Conservation (phyloP, 1,284 basidiomycete species). For the Naganishia liquefaciens region DNA sequence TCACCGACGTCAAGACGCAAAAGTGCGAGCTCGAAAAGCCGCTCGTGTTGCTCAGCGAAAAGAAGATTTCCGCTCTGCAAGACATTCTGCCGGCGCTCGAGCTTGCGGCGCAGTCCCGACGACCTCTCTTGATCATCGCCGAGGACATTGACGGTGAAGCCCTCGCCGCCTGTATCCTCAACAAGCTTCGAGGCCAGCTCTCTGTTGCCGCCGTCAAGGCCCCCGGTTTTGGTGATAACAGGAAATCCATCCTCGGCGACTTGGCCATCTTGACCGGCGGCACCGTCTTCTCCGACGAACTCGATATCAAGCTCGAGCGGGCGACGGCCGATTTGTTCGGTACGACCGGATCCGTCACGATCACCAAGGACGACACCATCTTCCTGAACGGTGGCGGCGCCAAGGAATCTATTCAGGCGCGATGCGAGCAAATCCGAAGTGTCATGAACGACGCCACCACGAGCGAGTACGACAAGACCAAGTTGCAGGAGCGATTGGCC, state of each 20-base stretch:
- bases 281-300: slow-evolving; percentile 96
- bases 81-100: slow-evolving; percentile 96
- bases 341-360: slow-evolving; percentile 84
- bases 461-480: slow-evolving; percentile 90
- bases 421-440: slow-evolving; percentile 92
- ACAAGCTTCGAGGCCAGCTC: slow-evolving; percentile 97
- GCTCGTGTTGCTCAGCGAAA: slow-evolving; percentile 87
- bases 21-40: slow-evolving; percentile 98
- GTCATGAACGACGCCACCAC: slow-evolving; percentile 82
- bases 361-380: slow-evolving; percentile 99
- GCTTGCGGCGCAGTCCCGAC: slow-evolving; percentile 83
- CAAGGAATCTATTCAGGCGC: slow-evolving; percentile 79
- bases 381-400: slow-evolving; percentile 89
- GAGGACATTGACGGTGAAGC: slow-evolving; percentile 98
- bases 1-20: slow-evolving; percentile 97
- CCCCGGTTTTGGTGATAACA: slow-evolving; percentile 98
- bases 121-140: slow-evolving; percentile 92
- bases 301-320: slow-evolving; percentile 95
- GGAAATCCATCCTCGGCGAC: slow-evolving; percentile 96
- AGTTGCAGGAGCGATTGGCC: slow-evolving; percentile 94
- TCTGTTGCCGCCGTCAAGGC: slow-evolving; percentile 93
- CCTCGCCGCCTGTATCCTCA: slow-evolving; percentile 93
- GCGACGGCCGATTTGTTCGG: slow-evolving; percentile 88
- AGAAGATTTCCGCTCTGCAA: slow-evolving; percentile 94
- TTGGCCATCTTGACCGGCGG: slow-evolving; percentile 95